These are phyloP conservation scores for Phaeosphaeriaceae sp. DNA, from an alignment of 2,329 filamentous ascomycete species.

Conservation along the genomic window DNA sequence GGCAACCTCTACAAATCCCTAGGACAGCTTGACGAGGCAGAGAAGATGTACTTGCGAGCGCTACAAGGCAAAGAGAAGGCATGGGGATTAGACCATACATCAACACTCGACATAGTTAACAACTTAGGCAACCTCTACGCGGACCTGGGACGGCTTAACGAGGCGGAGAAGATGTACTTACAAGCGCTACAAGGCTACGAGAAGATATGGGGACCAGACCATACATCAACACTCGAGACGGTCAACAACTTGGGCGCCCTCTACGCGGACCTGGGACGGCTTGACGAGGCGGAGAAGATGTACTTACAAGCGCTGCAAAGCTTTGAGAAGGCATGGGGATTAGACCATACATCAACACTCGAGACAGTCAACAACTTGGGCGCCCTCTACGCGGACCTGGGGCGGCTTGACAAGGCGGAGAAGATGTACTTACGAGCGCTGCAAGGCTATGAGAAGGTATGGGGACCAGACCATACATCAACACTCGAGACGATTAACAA, in stretches of 20 bases:
- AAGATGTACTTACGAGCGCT: slow-evolving; percentile 8
- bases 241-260: no score
- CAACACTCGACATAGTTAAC: slow-evolving; percentile 15
- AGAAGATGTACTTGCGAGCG: slow-evolving; percentile 15
- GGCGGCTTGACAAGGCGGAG: slow-evolving; percentile 4
- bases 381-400: slow-evolving; percentile 3
- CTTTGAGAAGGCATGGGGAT: slow-evolving; percentile 15
- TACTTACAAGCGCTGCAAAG: slow-evolving; percentile 22
- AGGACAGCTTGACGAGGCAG: slow-evolving; percentile 18
- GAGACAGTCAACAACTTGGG: slow-evolving; percentile 6
- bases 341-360: slow-evolving; percentile 22
- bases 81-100: slow-evolving; percentile 10
- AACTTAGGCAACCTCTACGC: slow-evolving; percentile 6
- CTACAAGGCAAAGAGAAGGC: slow-evolving; percentile 18
- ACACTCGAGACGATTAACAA: background rate
- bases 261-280: slow-evolving; percentile 21
- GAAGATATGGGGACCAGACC: background rate
- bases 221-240: no score
- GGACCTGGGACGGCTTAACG: slow-evolving; percentile 1
- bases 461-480: background rate
- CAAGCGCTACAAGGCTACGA: slow-evolving; percentile 2
- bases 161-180: slow-evolving; percentile 9
- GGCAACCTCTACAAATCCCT: slow-evolving; percentile 9
- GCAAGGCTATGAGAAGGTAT: background rate
- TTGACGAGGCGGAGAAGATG: slow-evolving; percentile 13